These are phyloP conservation scores for Dothiorella sarmentorum DNA, from an alignment of 2,329 filamentous ascomycete genomes.

Conservation along the genomic window DNA sequence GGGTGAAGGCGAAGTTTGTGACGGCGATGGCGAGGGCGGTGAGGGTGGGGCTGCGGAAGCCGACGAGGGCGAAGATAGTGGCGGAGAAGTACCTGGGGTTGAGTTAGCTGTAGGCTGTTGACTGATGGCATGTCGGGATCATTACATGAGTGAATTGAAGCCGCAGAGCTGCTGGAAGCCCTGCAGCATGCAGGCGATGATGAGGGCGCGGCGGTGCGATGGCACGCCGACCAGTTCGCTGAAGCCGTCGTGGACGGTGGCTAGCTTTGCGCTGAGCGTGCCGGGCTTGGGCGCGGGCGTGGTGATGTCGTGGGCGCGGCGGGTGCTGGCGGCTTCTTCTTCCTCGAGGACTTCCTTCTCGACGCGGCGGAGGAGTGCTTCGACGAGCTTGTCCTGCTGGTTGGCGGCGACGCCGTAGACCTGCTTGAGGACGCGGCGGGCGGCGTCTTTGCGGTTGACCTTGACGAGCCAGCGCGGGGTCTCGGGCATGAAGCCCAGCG, in stretches of 20 bases:
- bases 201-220: conserved; percentile 68
- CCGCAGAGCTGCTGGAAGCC: conserved; percentile 82
- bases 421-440: conserved; percentile 60
- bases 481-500: conserved; percentile 76
- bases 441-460: conserved; percentile 59
- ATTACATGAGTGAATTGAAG: conserved; percentile 37
- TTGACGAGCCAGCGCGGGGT: conserved; percentile 85
- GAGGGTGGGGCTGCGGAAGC: conserved; percentile 44
- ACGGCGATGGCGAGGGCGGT: conserved; percentile 44
- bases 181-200: conserved; percentile 83
- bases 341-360: conserved; percentile 73
- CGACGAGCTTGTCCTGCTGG: conserved; percentile 43
- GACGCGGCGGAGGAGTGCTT: conserved; percentile 64
- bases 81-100: conserved; percentile 49
- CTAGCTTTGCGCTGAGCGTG: conserved; percentile 36
- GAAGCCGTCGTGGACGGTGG: conserved; percentile 54
- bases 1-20: conserved; percentile 47
- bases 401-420: conserved; percentile 52
- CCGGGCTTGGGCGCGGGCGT: conserved; percentile 30
- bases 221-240: conserved; percentile 41
- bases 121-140: too few species aligned
- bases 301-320: too few species aligned
- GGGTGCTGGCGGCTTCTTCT: conserved; percentile 46
- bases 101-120: too few species aligned
- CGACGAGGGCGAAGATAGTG: conserved; percentile 47